Percentiles rank a stretch among this genome's conserved stretches.
Conservation (phyloP, 75 land plant species). For the Picea sitchensis region DNA sequence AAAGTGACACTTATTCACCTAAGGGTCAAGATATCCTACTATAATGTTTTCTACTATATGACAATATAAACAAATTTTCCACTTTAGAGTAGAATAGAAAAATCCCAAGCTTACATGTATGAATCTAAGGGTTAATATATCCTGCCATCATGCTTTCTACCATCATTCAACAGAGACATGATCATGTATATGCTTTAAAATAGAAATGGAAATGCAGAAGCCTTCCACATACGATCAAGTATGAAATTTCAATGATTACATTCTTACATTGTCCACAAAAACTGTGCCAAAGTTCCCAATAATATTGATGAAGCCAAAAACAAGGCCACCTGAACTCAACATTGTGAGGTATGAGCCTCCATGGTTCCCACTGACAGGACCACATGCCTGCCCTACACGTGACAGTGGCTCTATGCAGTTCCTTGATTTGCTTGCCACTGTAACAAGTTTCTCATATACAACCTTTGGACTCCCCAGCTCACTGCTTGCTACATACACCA, state of each 20-base stretch:
- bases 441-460: constrained; percentile 61
- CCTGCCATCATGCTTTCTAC: background rate
- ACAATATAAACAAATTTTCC: background rate
- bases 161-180: background rate
- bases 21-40: background rate
- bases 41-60: background rate
- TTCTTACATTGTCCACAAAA: constrained; percentile 92
- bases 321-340: constrained; percentile 92
- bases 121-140: background rate
- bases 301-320: constrained; percentile 95
- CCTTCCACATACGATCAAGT: background rate
- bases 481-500: constrained; percentile 76
- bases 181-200: background rate
- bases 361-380: constrained; percentile 78
- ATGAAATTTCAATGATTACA: background rate
- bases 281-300: constrained; percentile 96
- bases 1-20: background rate
- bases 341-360: constrained; percentile 88
- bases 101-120: background rate
- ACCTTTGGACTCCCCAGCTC: constrained; percentile 83
- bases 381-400: constrained; percentile 76
- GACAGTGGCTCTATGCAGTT: constrained; percentile 66
- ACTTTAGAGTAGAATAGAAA: background rate
- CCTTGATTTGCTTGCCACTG: constrained; percentile 55
- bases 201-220: constrained; percentile 1